Evolutionary conservation across 768 basidiomycete species (phyloP).

Genomic region (Lentinula lateritia): DNA sequence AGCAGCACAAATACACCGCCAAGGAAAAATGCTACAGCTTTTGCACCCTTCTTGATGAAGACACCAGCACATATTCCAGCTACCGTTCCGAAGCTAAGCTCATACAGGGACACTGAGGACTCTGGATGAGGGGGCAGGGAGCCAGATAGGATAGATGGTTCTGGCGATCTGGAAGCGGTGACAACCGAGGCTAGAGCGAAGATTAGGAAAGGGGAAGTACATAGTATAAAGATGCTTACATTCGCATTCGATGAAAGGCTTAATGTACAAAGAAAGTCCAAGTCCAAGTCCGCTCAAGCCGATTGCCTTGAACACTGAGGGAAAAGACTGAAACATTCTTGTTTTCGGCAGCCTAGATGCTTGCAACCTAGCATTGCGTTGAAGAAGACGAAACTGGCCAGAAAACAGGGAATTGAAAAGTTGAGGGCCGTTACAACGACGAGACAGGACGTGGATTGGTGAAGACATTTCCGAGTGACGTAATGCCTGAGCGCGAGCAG

Average conservation of each 20-base stretch:
- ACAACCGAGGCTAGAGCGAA: constrained; percentile 7
- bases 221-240: constrained; percentile 25
- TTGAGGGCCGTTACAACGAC: background rate
- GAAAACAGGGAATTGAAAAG: background rate
- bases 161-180: constrained; percentile 6
- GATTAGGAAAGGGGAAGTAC: background rate
- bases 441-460: background rate
- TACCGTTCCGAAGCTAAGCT: constrained; percentile 85
- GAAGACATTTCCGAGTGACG: background rate
- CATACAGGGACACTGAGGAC: constrained; percentile 75
- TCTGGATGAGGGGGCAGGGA: constrained; percentile 45
- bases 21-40: constrained; percentile 75
- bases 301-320: constrained; percentile 22
- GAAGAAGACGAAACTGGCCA: background rate
- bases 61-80: constrained; percentile 87
- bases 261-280: constrained; percentile 32
- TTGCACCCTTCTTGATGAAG: constrained; percentile 94
- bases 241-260: constrained; percentile 45
- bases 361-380: background rate
- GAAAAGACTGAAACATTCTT: constrained; percentile 1
- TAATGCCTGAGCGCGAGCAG: background rate
- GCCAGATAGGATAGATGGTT: constrained; percentile 4
- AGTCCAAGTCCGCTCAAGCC: constrained; percentile 39
- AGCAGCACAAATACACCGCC: constrained; percentile 89
- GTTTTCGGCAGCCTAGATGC: background rate